Percentiles rank a stretch among this genome's conserved stretches.
These are phyloP conservation scores for Plasmodium coatneyi DNA, from an alignment of 169 alveolate species.

Conservation along the genomic window DNA sequence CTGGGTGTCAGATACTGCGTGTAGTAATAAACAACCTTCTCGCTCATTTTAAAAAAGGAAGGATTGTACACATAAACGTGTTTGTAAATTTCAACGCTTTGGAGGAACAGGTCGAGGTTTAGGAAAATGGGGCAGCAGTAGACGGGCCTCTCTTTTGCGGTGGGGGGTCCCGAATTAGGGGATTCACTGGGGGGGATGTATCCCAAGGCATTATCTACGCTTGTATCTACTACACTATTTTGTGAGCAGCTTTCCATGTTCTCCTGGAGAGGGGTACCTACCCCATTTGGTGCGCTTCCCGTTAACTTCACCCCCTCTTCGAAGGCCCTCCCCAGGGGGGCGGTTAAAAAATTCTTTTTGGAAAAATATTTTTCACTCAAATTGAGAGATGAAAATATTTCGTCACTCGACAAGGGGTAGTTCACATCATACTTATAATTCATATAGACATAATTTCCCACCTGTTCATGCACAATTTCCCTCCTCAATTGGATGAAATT, in stretches of 20 bases:
- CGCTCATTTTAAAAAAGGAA: conserved; percentile 29
- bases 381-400: conserved; percentile 15
- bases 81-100: conserved; percentile 67
- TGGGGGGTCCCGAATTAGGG: not conserved
- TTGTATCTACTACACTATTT: not conserved
- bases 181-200: not conserved
- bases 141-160: not conserved
- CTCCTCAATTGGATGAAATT: conserved; percentile 24
- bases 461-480: conserved; percentile 19
- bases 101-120: conserved; percentile 44
- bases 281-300: not conserved
- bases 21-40: conserved; percentile 68
- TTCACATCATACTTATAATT: conserved; percentile 45
- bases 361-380: conserved; percentile 1
- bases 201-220: not conserved
- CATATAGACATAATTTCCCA: conserved; percentile 43
- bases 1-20: conserved; percentile 57
- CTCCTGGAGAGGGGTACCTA: not conserved
- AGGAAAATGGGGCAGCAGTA: conserved; percentile 55
- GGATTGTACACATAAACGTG: conserved; percentile 59
- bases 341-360: not conserved
- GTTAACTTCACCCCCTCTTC: not conserved
- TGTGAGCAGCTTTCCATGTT: not conserved
- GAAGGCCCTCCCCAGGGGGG: not conserved
- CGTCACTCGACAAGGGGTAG: conserved; percentile 43